Evolutionary conservation across 306 rosid species (phyloP).

Genomic region (Cicer arietinum): DNA sequence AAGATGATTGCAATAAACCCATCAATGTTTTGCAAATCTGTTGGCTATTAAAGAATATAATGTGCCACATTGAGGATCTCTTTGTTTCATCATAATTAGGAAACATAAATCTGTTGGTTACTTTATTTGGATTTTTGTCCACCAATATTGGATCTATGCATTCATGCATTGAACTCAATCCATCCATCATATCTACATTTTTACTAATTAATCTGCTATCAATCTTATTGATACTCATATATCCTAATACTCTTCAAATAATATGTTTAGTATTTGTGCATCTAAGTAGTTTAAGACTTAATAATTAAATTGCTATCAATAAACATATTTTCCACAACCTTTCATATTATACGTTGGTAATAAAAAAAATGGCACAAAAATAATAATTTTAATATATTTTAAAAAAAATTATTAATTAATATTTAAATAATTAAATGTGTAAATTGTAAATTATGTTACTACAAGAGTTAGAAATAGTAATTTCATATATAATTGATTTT

Average conservation of each 20-base stretch:
- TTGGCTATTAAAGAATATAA: slow-evolving; percentile 39
- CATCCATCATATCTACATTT: slow-evolving; percentile 19
- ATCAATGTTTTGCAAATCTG: slow-evolving; percentile 44
- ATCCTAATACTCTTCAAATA: background rate
- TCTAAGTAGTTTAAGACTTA: background rate
- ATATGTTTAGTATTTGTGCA: background rate
- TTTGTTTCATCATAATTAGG: slow-evolving; percentile 31
- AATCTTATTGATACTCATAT: background rate
- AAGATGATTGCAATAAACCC: slow-evolving; percentile 41
- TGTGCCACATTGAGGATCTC: slow-evolving; percentile 43
- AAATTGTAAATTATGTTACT: too few relatives aligned
- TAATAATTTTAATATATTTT: too few relatives aligned
- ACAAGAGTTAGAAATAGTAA: too few relatives aligned
- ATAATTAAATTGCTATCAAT: too few relatives aligned
- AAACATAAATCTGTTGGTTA: slow-evolving; percentile 56
- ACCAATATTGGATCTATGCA: slow-evolving; percentile 18
- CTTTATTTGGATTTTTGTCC: slow-evolving; percentile 43
- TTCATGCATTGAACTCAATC: slow-evolving; percentile 43
- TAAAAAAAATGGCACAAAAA: too few relatives aligned
- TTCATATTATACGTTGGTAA: too few relatives aligned
- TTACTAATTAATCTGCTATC: slow-evolving; percentile 25
- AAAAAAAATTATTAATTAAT: too few relatives aligned
- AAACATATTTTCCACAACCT: too few relatives aligned
- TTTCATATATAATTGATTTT: too few relatives aligned
- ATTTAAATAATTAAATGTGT: too few relatives aligned